Evolutionary conservation across 2,329 filamentous ascomycete genomes (phyloP), one percentile per base, ranked within the genome.

Genomic region (Reticulascus tulasneorum): DNA sequence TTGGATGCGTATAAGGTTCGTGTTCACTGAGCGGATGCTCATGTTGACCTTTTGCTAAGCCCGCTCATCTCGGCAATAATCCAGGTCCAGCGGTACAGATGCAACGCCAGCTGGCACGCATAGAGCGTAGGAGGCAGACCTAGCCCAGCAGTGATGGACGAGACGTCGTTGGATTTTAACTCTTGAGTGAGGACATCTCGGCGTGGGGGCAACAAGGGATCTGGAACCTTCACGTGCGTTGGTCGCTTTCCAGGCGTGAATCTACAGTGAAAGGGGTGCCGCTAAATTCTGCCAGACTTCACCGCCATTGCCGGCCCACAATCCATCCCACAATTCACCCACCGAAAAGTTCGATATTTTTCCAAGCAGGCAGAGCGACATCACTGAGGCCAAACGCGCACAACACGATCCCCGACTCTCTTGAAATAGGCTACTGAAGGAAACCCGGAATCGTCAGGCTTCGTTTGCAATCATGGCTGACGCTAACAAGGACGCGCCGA

Each of bases 401-500:
- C 44, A 32, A 52, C 47, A 50, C 49, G 49, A 50, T 41, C 42
- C 42, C 44, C 43, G 48, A 38, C 38, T 47, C 46, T 48, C 47
- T 41, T 47, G 30, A 50, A 49, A n/a, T n/a, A n/a, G n/a, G n/a
- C n/a, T n/a, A n/a, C n/a, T n/a, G n/a, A n/a, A n/a, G 50, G 52
- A 46, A 46, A 52, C 44, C 24, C 48, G 42, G 46, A 44, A 42
- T 41, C 42, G 49, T 47, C 46, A 45, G 42, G 16, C 35, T 38
- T 42, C 45, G 42, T 52, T 51, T 50, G 51, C 49, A 53, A 76
- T 58, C 50, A 81, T 82, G 77, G 74, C 69, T 51, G 77, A 82
- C 49, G 57, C 63, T 53, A 52, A 59, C 45, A 84, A 81, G 69
- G 82, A 87, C 62, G 67, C 68, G 62, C 79, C 86, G 63, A 76